Conservation (phyloP, 75 land plant genomes). For the Pinus albicaulis region DNA sequence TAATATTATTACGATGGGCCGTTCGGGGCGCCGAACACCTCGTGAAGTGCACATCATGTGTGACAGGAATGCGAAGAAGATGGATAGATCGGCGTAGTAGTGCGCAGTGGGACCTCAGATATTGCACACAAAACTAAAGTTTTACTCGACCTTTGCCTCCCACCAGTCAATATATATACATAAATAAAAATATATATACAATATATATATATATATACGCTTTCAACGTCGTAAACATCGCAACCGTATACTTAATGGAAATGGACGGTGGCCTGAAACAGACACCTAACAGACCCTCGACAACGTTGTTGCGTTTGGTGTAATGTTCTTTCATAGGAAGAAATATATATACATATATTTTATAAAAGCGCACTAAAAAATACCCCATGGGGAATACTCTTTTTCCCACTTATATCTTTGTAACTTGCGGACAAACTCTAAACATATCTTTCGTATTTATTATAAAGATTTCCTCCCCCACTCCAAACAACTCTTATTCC, state of each 20-base stretch:
- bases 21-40: conserved; percentile 13
- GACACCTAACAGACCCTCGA: conserved; percentile 7
- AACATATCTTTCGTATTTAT: conserved; percentile 9
- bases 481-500: background rate
- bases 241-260: background rate
- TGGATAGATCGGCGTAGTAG: background rate
- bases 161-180: too few species aligned
- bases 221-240: background rate
- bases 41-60: conserved; percentile 10
- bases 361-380: background rate
- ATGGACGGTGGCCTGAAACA: background rate
- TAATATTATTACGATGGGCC: background rate
- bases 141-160: too few species aligned
- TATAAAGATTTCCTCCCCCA: conserved; percentile 1
- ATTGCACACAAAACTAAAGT: too few species aligned
- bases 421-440: conserved; percentile 6
- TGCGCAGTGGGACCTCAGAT: background rate
- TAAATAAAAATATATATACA: too few species aligned
- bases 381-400: background rate
- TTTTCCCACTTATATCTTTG: background rate
- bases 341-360: background rate
- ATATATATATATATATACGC: too few species aligned
- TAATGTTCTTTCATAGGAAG: background rate
- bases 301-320: conserved; percentile 6
- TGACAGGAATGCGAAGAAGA: conserved; percentile 3